Evolutionary conservation across 352 stramenopile genomes (phyloP).

Genomic region (Peronospora farinosa): DNA sequence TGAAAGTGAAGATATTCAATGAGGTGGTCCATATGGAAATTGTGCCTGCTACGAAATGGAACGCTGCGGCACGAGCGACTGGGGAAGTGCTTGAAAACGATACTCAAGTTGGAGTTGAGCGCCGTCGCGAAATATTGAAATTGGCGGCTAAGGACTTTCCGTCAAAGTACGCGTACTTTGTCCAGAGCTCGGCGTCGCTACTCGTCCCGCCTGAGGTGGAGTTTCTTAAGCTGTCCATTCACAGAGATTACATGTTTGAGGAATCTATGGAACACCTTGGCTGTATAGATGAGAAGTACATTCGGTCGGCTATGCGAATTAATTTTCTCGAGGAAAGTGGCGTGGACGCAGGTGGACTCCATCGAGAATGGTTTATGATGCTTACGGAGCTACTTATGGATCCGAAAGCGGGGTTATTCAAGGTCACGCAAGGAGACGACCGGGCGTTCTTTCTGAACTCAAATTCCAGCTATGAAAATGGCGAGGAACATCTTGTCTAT

Average conservation of each 20-base stretch:
- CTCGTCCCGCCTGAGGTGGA: constrained; percentile 38
- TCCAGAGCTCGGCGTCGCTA: constrained; percentile 30
- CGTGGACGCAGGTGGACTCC: constrained; percentile 78
- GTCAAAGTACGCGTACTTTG: constrained; percentile 47
- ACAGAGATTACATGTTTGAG: constrained; percentile 49
- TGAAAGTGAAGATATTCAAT: constrained; percentile 29
- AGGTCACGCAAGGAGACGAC: constrained; percentile 43
- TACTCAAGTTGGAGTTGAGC: constrained; percentile 25
- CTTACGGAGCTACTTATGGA: constrained; percentile 55
- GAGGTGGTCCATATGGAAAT: constrained; percentile 35
- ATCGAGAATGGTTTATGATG: constrained; percentile 86
- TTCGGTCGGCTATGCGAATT: constrained; percentile 61
- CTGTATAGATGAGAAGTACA: constrained; percentile 46
- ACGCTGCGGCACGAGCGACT: constrained; percentile 30
- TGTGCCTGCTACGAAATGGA: constrained; percentile 28
- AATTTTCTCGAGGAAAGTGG: constrained; percentile 79
- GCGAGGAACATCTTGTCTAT: constrained; percentile 65
- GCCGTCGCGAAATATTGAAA: constrained; percentile 26
- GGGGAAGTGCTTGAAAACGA: constrained; percentile 29
- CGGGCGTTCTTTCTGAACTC: constrained; percentile 58
- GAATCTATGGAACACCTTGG: constrained; percentile 60
- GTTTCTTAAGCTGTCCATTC: constrained; percentile 43
- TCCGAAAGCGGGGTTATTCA: constrained; percentile 47
- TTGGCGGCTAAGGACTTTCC: constrained; percentile 37
- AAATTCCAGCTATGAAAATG: constrained; percentile 49